Base-by-base conservation (phyloP, 2,329 filamentous ascomycete species). In the Talaromyces sp. region DNA sequence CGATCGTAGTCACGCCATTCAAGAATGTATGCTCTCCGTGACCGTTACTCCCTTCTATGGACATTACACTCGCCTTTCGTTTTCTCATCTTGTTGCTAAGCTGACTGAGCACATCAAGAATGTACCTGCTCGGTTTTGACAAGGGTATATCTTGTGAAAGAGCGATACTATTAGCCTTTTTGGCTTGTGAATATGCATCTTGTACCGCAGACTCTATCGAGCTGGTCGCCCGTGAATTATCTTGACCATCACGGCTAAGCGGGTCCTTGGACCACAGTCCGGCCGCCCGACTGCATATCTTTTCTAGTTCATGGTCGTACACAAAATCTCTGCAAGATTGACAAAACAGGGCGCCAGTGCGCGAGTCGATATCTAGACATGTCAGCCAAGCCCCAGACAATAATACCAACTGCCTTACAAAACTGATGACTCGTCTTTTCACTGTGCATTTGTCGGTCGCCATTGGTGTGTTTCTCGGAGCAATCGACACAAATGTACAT, bases 221-320 rank as follows among this genome's bases (percentile, higher is more conserved):
- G 21, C 52, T 63, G 3, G 62, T 60, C 21, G 42, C 50, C 8
- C 50, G 50, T 25, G 54, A 59, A 33, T 21, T 50, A 35, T 59
- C 56, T 16, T 37, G 42, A 5, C 37, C 46, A 37, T 63, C 56
- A 33, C 21, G 37, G 23, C 25, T 40, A 31, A 62, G 54, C 37
- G 44, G 56, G 44, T 35, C 44, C 9, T 52, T 58, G 5, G 62
- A 58, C 58, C 64, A 64, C 12, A 61, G 63, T 54, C 71, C 66
- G 28, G 66, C 61, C 2, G 67, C 65, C 6, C 70, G 66, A 6
- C 65, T 69, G 8, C 76, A 69, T 28, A 75, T 69, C 58, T 71
- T 70, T 64, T 79, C 77, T 21, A 79, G 65, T 5, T 72, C 71
- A 58, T 73, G 70, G 57, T 79, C 77, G 64, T 79, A 79, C 42